These are phyloP conservation scores for Isoetes taiwanensis DNA, from an alignment of 75 land plant genomes.

Conservation along the genomic window DNA sequence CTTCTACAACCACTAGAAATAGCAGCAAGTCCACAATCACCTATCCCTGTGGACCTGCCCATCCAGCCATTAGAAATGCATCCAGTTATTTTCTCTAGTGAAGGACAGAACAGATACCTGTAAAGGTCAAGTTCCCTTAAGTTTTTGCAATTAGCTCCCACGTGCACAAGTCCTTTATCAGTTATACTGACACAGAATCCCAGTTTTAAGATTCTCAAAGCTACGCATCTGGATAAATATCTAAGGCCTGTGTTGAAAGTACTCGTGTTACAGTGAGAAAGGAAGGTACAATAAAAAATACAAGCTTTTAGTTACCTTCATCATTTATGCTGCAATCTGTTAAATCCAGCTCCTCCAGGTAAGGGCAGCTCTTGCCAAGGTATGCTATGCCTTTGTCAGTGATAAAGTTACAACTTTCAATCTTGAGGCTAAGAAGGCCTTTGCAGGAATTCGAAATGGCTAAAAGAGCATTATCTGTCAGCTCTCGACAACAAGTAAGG, in stretches of 20 bases:
- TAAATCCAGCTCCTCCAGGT: constrained; percentile 72
- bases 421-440: constrained; percentile 50
- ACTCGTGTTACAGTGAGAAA: constrained; percentile 4
- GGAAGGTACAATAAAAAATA: neutral
- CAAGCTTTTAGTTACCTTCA: constrained; percentile 31
- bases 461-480: constrained; percentile 46
- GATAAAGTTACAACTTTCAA: constrained; percentile 72
- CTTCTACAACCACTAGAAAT: constrained; percentile 46
- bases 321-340: constrained; percentile 79
- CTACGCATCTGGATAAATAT: constrained; percentile 48
- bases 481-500: constrained; percentile 76
- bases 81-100: neutral
- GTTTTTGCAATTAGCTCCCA: constrained; percentile 42
- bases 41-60: constrained; percentile 61
- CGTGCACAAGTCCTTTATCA: constrained; percentile 43
- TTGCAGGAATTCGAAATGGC: constrained; percentile 49
- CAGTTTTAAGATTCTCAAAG: constrained; percentile 49
- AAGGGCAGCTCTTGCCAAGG: constrained; percentile 46
- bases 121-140: constrained; percentile 75
- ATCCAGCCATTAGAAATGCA: neutral
- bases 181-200: constrained; percentile 57
- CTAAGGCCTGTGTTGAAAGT: constrained; percentile 39
- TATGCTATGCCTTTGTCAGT: constrained; percentile 37
- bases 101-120: no score
- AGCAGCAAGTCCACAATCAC: constrained; percentile 51